These are phyloP conservation scores for Penicillium polonicum DNA, from an alignment of 2,329 filamentous ascomycete species.

Conservation along the genomic window DNA sequence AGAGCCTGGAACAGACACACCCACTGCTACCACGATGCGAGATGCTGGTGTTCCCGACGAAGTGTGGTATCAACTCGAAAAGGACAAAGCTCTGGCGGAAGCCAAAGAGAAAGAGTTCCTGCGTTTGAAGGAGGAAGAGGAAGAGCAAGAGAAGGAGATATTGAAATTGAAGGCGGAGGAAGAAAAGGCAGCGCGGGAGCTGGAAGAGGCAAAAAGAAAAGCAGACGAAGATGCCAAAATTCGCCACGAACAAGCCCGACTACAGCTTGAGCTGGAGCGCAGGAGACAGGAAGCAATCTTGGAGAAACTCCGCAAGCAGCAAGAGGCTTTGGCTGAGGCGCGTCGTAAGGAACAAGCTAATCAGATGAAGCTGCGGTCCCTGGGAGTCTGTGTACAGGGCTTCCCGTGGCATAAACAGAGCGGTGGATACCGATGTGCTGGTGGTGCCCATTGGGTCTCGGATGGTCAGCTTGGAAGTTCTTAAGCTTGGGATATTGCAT, in stretches of 20 bases:
- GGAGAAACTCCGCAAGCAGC: conserved; percentile 45
- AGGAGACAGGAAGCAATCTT: conserved; percentile 33
- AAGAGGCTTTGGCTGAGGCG: conserved; percentile 27
- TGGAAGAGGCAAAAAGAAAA: background rate
- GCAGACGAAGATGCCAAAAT: conserved; percentile 16
- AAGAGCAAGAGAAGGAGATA: background rate
- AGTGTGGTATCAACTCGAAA: conserved; percentile 25
- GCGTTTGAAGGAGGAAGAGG: background rate
- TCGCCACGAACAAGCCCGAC: conserved; percentile 34
- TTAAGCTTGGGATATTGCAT: background rate
- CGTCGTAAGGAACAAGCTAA: conserved; percentile 41
- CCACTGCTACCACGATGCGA: conserved; percentile 3
- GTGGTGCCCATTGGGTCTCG: conserved; percentile 57
- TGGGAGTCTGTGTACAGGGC: conserved; percentile 59
- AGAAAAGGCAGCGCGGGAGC: background rate
- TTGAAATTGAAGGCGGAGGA: background rate
- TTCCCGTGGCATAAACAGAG: conserved; percentile 62
- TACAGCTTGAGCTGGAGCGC: conserved; percentile 25
- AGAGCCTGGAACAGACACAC: background rate
- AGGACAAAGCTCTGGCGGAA: conserved; percentile 8
- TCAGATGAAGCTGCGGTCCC: conserved; percentile 50
- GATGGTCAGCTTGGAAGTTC: conserved; percentile 28
- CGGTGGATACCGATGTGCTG: conserved; percentile 62
- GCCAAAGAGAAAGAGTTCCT: background rate
- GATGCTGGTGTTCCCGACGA: conserved; percentile 27